A percentile compares a stretch with the other conserved stretches of the same genome.
Conservation (phyloP, 1,284 basidiomycete species). For the Thecaphora thlaspeos region DNA sequence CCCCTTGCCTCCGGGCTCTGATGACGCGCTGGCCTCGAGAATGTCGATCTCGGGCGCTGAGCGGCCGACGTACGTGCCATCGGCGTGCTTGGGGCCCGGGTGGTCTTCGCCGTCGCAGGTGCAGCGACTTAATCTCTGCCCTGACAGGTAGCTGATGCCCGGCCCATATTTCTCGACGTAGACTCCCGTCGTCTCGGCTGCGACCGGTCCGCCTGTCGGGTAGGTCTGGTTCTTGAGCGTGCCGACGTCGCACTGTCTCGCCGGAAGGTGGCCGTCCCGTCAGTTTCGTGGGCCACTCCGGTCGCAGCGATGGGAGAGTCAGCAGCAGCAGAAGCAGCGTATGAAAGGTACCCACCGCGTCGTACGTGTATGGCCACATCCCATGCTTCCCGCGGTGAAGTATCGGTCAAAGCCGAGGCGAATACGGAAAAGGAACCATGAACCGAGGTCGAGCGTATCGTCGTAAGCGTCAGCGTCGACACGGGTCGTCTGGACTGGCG, state of each 20-base stretch:
- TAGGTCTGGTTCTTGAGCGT: slow-evolving; percentile 52
- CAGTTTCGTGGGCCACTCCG: no score
- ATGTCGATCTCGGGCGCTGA: slow-evolving; percentile 83
- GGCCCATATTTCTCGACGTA: slow-evolving; percentile 45
- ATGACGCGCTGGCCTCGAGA: slow-evolving; percentile 65
- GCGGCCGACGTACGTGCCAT: slow-evolving; percentile 59
- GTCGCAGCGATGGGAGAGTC: no score
- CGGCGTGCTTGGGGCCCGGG: slow-evolving; percentile 44
- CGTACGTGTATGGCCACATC: slow-evolving; percentile 60
- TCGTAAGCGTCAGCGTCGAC: no score
- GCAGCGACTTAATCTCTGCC: slow-evolving; percentile 49
- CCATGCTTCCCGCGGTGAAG: slow-evolving; percentile 24
- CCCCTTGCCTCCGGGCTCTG: slow-evolving; percentile 27
- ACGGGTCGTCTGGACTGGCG: no score
- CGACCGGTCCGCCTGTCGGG: slow-evolving; percentile 44
- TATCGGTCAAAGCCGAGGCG: no score
- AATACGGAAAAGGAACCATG: no score
- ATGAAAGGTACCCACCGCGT: no score
- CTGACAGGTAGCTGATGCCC: slow-evolving; percentile 42
- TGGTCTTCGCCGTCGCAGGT: slow-evolving; percentile 52
- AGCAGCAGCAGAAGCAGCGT: no score
- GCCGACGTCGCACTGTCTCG: slow-evolving; percentile 56
- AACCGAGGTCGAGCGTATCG: no score
- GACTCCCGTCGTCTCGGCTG: slow-evolving; percentile 45
- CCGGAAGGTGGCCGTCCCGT: no score